Base-by-base conservation (phyloP, 2,329 filamentous ascomycete genomes). In the Penicillium sp. region DNA sequence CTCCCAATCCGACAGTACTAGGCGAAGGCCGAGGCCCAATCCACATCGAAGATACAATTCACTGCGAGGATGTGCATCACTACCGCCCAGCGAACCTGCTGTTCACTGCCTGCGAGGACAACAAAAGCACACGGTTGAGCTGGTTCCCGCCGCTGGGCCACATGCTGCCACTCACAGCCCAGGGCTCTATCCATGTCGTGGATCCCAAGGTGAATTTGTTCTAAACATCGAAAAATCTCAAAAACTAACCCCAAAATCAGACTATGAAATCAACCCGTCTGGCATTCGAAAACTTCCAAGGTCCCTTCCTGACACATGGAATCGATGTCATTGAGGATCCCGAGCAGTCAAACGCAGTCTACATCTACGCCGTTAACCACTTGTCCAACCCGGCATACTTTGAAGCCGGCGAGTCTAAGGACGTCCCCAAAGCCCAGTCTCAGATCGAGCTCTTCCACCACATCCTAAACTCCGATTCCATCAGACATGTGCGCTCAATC, bases 301-400 rank as follows among this genome's bases (percentile, higher is more conserved):
- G 77, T 0, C 76, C 83, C 0, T 86, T 87, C 49, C 66, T 82
- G 6, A 85, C 85, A 0, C 85, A 88, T 61, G 85, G 85, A 1
- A 84, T 88, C 59, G 83, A 85, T 57, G 75, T 88, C 7, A 77
- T 85, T n/a, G 68, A 75, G 3, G 83, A 86, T 59, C 79, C 78
- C 0, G 64, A 77, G 2, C 64, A 65, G 2, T 36, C 70, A 10
- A 66, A 75, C 23, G 68, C 81, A 0, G 80, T 87, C 6, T 87
- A 85, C 62, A 82, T 88, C 45, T 84, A 83, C 53, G 84, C 82
- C 0, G 70, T 88, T 49, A 88, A 88, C 61, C 86, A 88, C 55
- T 63, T 82, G 1, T 81, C 84, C 0, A 81, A 85, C 55, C 75
- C 76, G 0, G 74, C 75, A 0, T 78, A 76, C 23, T 66, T 69